Evolutionary conservation across 495 filamentous ascomycete species (phyloP), one percentile per base, ranked within the genome.

Genomic region (Penicillium bovifimosum): DNA sequence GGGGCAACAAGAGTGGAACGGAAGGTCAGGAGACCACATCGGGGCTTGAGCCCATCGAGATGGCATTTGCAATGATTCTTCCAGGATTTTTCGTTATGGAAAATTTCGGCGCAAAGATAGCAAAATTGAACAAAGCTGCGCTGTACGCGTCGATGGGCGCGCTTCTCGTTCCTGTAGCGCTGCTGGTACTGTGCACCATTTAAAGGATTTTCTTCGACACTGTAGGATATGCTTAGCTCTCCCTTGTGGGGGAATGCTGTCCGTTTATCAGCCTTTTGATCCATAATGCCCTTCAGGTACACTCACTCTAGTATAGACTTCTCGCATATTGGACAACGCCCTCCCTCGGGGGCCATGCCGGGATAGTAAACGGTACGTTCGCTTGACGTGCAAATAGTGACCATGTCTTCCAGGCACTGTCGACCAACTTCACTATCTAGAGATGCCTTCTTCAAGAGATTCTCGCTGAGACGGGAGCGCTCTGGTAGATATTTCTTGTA

Each of bases 211-310:
- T 50, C 58, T 53, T 48, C 35, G 8, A 49, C 45, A 65, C 45
- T 65, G 41, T 18, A 65, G 33, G 36, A 65, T 61, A 52, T 65
- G 48, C 34, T 65, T 61, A 16, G 54, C 54, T 33, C 50, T 20
- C 18, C 33, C 28, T 41, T 64, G 27, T 41, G 38, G 13, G 29
- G n/a, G 8, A 29, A 56, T 43, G 8, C 60, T 62, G 18, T 45
- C 4, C 27, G 44, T 42, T 55, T 48, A 31, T 50, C 26, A 50
- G 26, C 40, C 28, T 45, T n/a, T 40, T 39, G n/a, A 35, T 27
- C 26, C 17, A 52, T 27, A 44, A 20, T 40, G 20, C 14, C 14
- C 6, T 33, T 34, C 38, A 24, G 32, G 11, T 17, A 28, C 6
- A 41, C 51, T 47, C 36, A 58, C 51, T 47, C 28, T 33, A 32